phyloP scores from a whole-genome alignment of 108 stramenopile genomes.

The Ochromonas danica region DNA sequence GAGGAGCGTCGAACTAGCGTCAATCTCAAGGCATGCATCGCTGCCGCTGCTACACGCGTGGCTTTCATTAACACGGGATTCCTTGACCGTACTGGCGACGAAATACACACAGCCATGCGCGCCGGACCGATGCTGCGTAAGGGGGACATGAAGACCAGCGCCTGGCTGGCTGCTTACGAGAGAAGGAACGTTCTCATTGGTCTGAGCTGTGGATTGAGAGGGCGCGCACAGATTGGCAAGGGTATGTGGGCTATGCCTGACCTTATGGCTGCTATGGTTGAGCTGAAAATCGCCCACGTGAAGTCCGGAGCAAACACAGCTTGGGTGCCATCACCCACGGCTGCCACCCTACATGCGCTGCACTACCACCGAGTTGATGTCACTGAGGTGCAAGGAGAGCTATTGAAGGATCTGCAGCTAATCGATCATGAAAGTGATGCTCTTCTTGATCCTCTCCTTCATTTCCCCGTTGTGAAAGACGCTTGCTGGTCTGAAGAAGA shows the following conservation, averaged over 20 bases:
- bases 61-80: slow-evolving; percentile 47
- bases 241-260: slow-evolving; percentile 49
- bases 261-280: slow-evolving; percentile 38
- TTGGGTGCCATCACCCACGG: slow-evolving; percentile 44
- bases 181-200: slow-evolving; percentile 41
- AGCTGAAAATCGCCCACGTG: slow-evolving; percentile 38
- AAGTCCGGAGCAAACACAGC: slow-evolving; percentile 40
- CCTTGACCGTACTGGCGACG: slow-evolving; percentile 46
- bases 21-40: slow-evolving; percentile 43
- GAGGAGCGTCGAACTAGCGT: slow-evolving; percentile 42
- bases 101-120: slow-evolving; percentile 42
- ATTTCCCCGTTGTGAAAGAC: slow-evolving; percentile 26
- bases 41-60: slow-evolving; percentile 21
- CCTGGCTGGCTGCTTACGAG: slow-evolving; percentile 34
- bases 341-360: slow-evolving; percentile 38
- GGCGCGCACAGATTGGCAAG: slow-evolving; percentile 45
- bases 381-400: slow-evolving; percentile 29
- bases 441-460: slow-evolving; percentile 34
- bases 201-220: slow-evolving; percentile 29
- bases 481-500: background rate
- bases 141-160: slow-evolving; percentile 28
- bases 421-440: slow-evolving; percentile 23
- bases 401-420: background rate
- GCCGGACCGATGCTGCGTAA: slow-evolving; percentile 36
- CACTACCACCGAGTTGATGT: slow-evolving; percentile 44